Percentiles rank a stretch among this genome's conserved stretches.
Conservation (phyloP, 1,284 basidiomycete genomes). For the Jaminaea rosea region DNA sequence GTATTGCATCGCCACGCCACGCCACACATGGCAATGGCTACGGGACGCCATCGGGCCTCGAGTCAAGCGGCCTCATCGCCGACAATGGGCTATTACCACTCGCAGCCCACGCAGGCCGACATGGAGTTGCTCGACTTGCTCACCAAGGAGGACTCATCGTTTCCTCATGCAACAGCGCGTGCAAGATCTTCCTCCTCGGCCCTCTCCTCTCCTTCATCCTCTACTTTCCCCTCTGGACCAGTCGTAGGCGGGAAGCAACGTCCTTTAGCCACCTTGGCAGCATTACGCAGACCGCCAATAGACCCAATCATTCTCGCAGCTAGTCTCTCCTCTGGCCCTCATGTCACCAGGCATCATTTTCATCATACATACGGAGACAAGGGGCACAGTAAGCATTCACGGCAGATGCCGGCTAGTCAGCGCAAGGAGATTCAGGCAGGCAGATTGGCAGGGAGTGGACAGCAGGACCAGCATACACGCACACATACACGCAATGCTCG, state of each 20-base stretch:
- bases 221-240: not conserved
- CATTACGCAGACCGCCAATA: constrained; percentile 36
- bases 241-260: constrained; percentile 1
- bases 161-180: too few relatives aligned
- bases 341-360: constrained; percentile 42
- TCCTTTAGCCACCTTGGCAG: constrained; percentile 34
- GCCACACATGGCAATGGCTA: too few relatives aligned
- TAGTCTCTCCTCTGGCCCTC: constrained; percentile 33
- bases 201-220: not conserved
- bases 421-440: constrained; percentile 3
- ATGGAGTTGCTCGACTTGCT: constrained; percentile 29
- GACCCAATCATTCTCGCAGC: constrained; percentile 43
- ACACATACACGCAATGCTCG: not conserved
- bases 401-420: constrained; percentile 35
- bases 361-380: constrained; percentile 32
- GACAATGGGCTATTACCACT: too few relatives aligned
- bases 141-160: constrained; percentile 21
- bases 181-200: too few relatives aligned
- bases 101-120: too few relatives aligned
- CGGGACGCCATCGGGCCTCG: too few relatives aligned
- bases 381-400: constrained; percentile 15
- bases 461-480: not conserved
- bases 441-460: too few relatives aligned
- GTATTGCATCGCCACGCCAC: too few relatives aligned
- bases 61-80: too few relatives aligned